phyloP scores from a whole-genome alignment of 169 alveolate species.

The Cryptosporidium sp. region DNA sequence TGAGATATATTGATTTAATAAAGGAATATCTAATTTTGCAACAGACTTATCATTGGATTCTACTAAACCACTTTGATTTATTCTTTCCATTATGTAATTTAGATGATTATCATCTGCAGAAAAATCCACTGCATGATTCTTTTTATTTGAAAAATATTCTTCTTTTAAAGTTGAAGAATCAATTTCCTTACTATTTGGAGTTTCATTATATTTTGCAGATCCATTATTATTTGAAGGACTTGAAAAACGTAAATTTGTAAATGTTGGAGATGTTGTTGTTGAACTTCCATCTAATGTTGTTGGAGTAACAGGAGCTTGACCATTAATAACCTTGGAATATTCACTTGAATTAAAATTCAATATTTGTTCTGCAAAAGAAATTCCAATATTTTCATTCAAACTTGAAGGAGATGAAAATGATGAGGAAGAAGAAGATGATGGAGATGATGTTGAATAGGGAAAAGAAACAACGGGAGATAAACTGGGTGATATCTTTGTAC shows the following conservation, averaged over 20 bases:
- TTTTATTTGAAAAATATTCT: constrained; percentile 37
- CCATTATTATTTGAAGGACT: constrained; percentile 40
- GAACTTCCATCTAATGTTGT: constrained; percentile 71
- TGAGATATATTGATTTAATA: constrained; percentile 4
- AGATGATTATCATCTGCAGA: constrained; percentile 69
- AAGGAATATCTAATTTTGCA: constrained; percentile 1
- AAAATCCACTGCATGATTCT: constrained; percentile 68
- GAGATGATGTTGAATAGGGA: not conserved
- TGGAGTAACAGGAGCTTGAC: constrained; percentile 51
- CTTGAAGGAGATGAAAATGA: constrained; percentile 2
- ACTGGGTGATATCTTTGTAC: constrained; percentile 6
- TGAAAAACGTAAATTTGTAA: constrained; percentile 62
- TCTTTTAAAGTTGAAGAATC: constrained; percentile 24
- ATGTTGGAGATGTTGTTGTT: constrained; percentile 70
- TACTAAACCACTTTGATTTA: not conserved
- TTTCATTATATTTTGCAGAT: constrained; percentile 15
- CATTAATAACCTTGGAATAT: constrained; percentile 15
- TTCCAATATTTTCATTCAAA: constrained; percentile 40
- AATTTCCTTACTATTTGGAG: constrained; percentile 23
- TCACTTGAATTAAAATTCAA: constrained; percentile 39
- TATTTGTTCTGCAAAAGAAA: constrained; percentile 75
- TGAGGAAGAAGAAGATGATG: constrained; percentile 20
- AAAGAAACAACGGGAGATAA: constrained; percentile 8
- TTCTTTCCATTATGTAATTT: constrained; percentile 46
- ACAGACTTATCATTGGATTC: not conserved